Base-by-base conservation (phyloP, 1,139 yeast species). In the Nakaseomyces glabratus region DNA sequence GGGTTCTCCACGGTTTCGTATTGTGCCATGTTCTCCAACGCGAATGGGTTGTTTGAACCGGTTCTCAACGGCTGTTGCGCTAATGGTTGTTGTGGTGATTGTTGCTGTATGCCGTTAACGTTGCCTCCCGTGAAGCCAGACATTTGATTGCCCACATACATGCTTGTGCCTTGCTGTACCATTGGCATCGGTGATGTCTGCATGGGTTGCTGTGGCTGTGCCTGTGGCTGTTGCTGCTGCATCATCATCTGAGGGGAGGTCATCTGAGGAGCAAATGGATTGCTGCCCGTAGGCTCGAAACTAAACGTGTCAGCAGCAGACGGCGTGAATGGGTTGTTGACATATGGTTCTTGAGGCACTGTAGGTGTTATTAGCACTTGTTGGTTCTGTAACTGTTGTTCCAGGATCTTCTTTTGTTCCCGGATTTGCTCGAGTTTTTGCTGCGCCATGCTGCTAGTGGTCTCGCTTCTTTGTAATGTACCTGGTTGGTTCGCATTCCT, bases 121-220 rank as follows among this genome's bases (percentile, higher is more conserved):
- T 80, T 80, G 28, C 66, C 65, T 8, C 80, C 80, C 11, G 81
- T 73, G 43, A 58, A 62, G 2, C 63, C 49, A 22, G 71, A 57
- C 29, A 52, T 39, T 8, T 44, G 33, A 23, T 49, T 37, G 23
- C 41, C 31, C 12, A 46, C 32, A 18, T 49, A 33, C 22, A 35
- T 26, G 15, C 17, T 23, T 17, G 36, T 32, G 19, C 22, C 35
- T 16, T 24, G 32, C 13, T 24, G 49, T 47, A 20, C 49, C 40
- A 1, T 69, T 51, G 46, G 69, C 69, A 17, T 74, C 73, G 49
- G 68, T 68, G 17, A 45, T 44, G 24, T 44, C 57, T 11, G 37
- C 28, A n/a, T 17, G 30, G 24, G 40, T 48, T 51, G 41, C 43
- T 28, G 52, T 35, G 9, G 43, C 45, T 10, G 37, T 40, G 19